A percentile compares a stretch with the other conserved stretches of the same genome.
phyloP scores from a whole-genome alignment of 495 filamentous ascomycete species.

The Oleoguttula mirabilis region DNA sequence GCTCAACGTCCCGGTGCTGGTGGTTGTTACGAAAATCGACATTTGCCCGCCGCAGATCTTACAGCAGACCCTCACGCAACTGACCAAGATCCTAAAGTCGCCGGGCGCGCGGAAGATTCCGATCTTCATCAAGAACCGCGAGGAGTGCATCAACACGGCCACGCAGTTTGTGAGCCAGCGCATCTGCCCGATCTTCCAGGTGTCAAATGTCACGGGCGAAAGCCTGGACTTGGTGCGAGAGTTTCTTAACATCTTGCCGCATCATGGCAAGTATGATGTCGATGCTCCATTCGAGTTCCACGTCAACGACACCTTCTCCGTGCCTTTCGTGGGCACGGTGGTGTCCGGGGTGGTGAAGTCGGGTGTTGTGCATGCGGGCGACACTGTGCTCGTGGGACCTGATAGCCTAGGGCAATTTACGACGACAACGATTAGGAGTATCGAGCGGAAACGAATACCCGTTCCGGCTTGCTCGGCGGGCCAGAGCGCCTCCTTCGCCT shows the following conservation, averaged over 20 bases:
- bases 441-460: conserved; percentile 86
- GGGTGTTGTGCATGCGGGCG: conserved; percentile 79
- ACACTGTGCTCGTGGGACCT: conserved; percentile 78
- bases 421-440: conserved; percentile 78
- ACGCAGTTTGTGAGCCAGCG: conserved; percentile 91
- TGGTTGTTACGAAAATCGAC: conserved; percentile 97
- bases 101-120: conserved; percentile 92
- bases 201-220: conserved; percentile 92
- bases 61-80: conserved; percentile 83
- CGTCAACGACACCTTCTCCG: conserved; percentile 97
- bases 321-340: conserved; percentile 92
- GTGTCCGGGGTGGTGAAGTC: conserved; percentile 88
- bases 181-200: conserved; percentile 95
- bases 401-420: conserved; percentile 88
- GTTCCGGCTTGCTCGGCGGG: conserved; percentile 85
- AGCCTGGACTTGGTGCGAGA: conserved; percentile 69
- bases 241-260: conserved; percentile 90
- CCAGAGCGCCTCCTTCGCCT: conserved; percentile 82
- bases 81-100: conserved; percentile 83
- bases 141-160: conserved; percentile 88
- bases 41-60: conserved; percentile 95
- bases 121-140: conserved; percentile 86
- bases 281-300: conserved; percentile 88
- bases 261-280: conserved; percentile 84
- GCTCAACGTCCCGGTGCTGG: conserved; percentile 94